A percentile compares a stretch with the other conserved stretches of the same genome.
phyloP scores from a whole-genome alignment of 2,329 filamentous ascomycete species.

The Xylaria sp. region DNA sequence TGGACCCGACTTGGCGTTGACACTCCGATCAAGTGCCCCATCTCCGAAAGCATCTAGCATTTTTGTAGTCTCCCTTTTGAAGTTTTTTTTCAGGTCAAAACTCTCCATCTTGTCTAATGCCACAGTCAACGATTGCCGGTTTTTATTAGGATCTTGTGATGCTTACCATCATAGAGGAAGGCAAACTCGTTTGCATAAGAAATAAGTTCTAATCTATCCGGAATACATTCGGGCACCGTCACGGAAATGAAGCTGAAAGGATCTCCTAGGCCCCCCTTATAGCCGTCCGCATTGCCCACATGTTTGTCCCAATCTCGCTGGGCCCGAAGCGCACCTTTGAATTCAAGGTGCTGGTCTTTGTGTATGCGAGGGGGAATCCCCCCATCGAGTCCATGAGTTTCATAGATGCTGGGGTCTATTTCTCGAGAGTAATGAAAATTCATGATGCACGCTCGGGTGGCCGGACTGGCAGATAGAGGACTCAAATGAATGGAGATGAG shows the following conservation, averaged over 20 bases:
- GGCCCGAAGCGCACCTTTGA: slow-evolving; percentile 38
- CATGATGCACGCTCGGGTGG: slow-evolving; percentile 22
- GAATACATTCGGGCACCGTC: slow-evolving; percentile 46
- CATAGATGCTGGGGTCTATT: slow-evolving; percentile 35
- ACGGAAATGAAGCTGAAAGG: slow-evolving; percentile 42
- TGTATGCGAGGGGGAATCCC: slow-evolving; percentile 37
- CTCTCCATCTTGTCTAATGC: slow-evolving; percentile 28
- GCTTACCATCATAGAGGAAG: slow-evolving; percentile 46
- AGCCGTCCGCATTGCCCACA: slow-evolving; percentile 38
- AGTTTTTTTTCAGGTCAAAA: slow-evolving; percentile 28
- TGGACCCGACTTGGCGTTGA: slow-evolving; percentile 19
- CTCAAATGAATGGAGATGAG: background rate
- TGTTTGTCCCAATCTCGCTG: slow-evolving; percentile 45
- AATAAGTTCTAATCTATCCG: slow-evolving; percentile 47
- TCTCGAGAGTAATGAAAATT: slow-evolving; percentile 39
- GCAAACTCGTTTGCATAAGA: slow-evolving; percentile 49
- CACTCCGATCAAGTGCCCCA: slow-evolving; percentile 22
- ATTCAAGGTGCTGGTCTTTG: slow-evolving; percentile 35
- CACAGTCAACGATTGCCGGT: background rate
- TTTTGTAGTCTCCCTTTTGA: slow-evolving; percentile 22
- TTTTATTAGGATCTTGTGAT: slow-evolving; percentile 10
- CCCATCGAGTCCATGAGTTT: slow-evolving; percentile 38
- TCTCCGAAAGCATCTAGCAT: slow-evolving; percentile 33
- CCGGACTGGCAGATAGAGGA: background rate
- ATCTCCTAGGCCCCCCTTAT: slow-evolving; percentile 40